These are phyloP conservation scores for Grammothele lineata DNA, from an alignment of 768 basidiomycete species.

Conservation along the genomic window DNA sequence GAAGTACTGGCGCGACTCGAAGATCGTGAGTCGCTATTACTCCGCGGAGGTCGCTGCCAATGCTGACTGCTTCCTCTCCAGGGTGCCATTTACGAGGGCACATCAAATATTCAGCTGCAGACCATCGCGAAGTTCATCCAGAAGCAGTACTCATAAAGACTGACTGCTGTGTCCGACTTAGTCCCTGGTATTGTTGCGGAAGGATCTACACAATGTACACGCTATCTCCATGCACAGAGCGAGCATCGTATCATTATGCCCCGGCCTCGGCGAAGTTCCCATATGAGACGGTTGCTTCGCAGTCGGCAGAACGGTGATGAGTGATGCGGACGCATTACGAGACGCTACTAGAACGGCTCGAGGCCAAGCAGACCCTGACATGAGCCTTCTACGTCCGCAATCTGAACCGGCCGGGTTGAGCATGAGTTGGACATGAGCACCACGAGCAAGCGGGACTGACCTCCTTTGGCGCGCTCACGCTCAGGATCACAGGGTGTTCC, in stretches of 20 bases:
- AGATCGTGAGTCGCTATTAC: conserved; percentile 64
- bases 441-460: conserved; percentile 29
- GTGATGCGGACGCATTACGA: background rate
- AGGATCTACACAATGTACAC: too few species aligned
- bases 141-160: conserved; percentile 72
- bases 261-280: too few species aligned
- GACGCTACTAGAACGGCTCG: conserved; percentile 38
- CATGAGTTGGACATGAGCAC: too few species aligned
- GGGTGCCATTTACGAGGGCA: conserved; percentile 93
- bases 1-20: conserved; percentile 95
- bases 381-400: conserved; percentile 74
- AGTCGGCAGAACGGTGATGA: too few species aligned
- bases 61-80: conserved; percentile 25
- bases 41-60: background rate
- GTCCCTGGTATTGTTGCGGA: too few species aligned
- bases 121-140: conserved; percentile 93
- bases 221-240: too few species aligned
- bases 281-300: too few species aligned
- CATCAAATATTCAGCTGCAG: conserved; percentile 96
- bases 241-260: too few species aligned
- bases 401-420: conserved; percentile 29
- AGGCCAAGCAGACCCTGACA: conserved; percentile 70
- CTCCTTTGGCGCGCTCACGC: conserved; percentile 79
- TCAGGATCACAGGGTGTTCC: conserved; percentile 58
- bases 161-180: too few species aligned